These are phyloP conservation scores for Epichloe scottii DNA, from an alignment of 2,329 filamentous ascomycete genomes.

Conservation along the genomic window DNA sequence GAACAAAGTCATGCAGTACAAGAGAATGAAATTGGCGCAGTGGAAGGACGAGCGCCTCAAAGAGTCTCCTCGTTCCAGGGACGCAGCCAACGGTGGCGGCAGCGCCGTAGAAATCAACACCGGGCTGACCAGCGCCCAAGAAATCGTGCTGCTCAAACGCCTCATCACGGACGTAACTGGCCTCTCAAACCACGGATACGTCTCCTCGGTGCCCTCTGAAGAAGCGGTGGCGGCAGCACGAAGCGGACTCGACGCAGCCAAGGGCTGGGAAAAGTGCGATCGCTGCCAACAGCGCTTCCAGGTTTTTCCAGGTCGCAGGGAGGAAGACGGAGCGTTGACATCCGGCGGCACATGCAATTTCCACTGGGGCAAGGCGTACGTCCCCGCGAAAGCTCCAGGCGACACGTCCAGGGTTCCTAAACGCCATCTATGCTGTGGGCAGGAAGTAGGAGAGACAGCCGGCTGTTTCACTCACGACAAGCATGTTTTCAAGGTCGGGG, in stretches of 20 bases:
- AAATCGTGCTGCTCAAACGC: slow-evolving; percentile 50
- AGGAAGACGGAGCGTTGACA: slow-evolving; percentile 61
- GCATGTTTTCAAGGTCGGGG: slow-evolving; percentile 80
- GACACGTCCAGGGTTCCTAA: slow-evolving; percentile 45
- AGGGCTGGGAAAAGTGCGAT: slow-evolving; percentile 80
- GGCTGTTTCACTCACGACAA: slow-evolving; percentile 61
- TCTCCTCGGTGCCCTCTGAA: slow-evolving; percentile 52
- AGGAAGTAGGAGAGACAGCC: slow-evolving; percentile 54
- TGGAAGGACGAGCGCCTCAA: slow-evolving; percentile 54
- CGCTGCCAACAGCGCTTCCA: slow-evolving; percentile 79
- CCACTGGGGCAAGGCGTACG: slow-evolving; percentile 63
- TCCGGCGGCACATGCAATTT: slow-evolving; percentile 68
- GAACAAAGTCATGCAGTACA: slow-evolving; percentile 62
- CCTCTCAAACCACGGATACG: slow-evolving; percentile 63
- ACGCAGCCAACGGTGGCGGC: slow-evolving; percentile 14
- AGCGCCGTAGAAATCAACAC: slow-evolving; percentile 48
- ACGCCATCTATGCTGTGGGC: slow-evolving; percentile 67
- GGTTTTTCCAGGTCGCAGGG: slow-evolving; percentile 75
- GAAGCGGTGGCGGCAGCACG: slow-evolving; percentile 55
- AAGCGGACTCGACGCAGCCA: slow-evolving; percentile 50
- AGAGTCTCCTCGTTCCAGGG: slow-evolving; percentile 9
- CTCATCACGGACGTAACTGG: slow-evolving; percentile 51
- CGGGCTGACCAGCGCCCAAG: slow-evolving; percentile 53
- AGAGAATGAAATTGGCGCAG: slow-evolving; percentile 57
- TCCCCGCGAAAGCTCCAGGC: slow-evolving; percentile 43